A percentile compares a stretch with the other conserved stretches of the same genome.
These are phyloP conservation scores for Chlamydomonas sp. DNA, from an alignment of 139 green algal species.

Conservation along the genomic window DNA sequence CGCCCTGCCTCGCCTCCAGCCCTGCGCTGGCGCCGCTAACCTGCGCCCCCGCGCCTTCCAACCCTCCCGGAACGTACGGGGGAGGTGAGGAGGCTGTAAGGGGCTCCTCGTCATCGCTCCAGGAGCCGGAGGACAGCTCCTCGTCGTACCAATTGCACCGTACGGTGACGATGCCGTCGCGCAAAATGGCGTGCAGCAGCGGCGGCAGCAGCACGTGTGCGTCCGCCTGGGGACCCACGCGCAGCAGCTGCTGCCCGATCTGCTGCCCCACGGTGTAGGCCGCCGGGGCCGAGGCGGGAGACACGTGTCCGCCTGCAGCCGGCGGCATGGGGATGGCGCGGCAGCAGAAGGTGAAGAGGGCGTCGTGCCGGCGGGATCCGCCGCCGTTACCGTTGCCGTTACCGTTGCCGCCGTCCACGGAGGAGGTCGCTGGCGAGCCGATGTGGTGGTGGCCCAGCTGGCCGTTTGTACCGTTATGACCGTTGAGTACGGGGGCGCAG, in stretches of 20 bases:
- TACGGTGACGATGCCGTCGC: conserved; percentile 18
- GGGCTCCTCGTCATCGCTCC: background rate
- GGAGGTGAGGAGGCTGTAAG: no score
- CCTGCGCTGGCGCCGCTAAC: no score
- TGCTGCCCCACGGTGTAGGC: background rate
- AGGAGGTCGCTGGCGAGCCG: background rate
- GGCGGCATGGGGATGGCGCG: conserved; percentile 32
- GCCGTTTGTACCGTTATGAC: background rate
- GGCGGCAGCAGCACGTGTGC: conserved; percentile 11
- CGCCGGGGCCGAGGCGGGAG: background rate
- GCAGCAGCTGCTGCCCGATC: conserved; percentile 32
- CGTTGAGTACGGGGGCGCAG: background rate
- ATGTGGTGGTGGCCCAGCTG: background rate
- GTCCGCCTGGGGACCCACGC: background rate
- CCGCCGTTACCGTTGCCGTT: background rate
- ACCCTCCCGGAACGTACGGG: no score
- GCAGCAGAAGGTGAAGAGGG: background rate
- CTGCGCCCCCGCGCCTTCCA: no score
- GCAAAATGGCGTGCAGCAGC: conserved; percentile 22
- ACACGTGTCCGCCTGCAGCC: background rate
- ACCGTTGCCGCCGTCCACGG: background rate
- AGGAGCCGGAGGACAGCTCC: background rate
- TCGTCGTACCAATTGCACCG: conserved; percentile 23
- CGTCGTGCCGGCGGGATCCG: background rate
- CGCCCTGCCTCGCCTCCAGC: no score